Evolutionary conservation across 2,329 filamentous ascomycete species (phyloP).

Genomic region (Hypoxylon sp.): DNA sequence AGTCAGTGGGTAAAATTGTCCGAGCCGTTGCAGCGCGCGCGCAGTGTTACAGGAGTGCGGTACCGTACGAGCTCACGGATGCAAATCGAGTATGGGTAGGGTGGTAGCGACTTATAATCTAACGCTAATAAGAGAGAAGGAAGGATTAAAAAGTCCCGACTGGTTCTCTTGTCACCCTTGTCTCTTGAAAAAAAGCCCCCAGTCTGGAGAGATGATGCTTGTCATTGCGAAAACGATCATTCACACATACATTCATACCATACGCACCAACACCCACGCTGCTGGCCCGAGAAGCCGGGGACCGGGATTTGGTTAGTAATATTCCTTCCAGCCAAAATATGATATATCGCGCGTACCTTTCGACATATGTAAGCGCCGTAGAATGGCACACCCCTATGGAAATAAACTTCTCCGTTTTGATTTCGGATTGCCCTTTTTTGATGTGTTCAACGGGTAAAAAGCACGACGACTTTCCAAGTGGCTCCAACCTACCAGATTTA

Average conservation of each 20-base stretch:
- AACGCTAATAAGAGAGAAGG: constrained; percentile 36
- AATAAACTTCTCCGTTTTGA: constrained; percentile 5
- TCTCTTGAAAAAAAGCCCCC: constrained; percentile 15
- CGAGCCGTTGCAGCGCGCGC: constrained; percentile 46
- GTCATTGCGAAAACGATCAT: constrained; percentile 42
- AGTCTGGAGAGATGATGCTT: constrained; percentile 28
- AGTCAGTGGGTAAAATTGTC: constrained; percentile 47
- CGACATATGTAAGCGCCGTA: constrained; percentile 10
- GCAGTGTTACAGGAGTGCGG: constrained; percentile 39
- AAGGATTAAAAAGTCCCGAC: constrained; percentile 44
- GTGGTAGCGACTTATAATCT: constrained; percentile 38
- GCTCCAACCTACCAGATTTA: background rate
- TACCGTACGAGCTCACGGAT: constrained; percentile 38
- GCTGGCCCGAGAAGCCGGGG: constrained; percentile 33
- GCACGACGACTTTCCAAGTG: constrained; percentile 4
- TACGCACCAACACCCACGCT: constrained; percentile 24
- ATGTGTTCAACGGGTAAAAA: constrained; percentile 5
- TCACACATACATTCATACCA: constrained; percentile 27
- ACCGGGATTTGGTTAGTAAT: constrained; percentile 23
- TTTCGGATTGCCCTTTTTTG: constrained; percentile 11
- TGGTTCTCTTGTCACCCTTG: constrained; percentile 23
- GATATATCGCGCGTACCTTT: constrained; percentile 24
- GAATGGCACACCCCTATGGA: constrained; percentile 1
- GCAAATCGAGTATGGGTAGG: constrained; percentile 36
- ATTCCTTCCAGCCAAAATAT: constrained; percentile 24